Evolutionary conservation across 441 rosid species (phyloP), one percentile per base, ranked within the genome.

Genomic region (Biscutella laevigata): DNA sequence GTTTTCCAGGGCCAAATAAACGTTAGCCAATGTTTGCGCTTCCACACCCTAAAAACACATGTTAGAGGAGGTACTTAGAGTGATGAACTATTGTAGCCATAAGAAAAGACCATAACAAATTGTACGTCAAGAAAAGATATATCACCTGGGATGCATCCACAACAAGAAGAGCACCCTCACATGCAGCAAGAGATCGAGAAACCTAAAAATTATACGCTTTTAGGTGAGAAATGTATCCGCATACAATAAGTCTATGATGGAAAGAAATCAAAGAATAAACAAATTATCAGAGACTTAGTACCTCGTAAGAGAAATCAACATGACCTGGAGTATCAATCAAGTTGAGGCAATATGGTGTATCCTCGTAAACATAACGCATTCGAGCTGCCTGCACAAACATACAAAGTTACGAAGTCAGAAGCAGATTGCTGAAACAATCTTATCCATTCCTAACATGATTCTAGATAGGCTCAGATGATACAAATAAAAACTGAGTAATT

Each of bases 141-240:
- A 15, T 69, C 26, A 91, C 96, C 95, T 87, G 98, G 28, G 98
- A 88, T 64, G 98, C 95, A 77, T 91, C 98, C 59, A 91, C 96
- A 58, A 91, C 95, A 59, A 91, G 88, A 53, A 91, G 94, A 62
- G 98, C 98, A 70, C 98, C 98, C 80, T 91, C 98, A 41, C 98
- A 91, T 22, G 96, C 98, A 57, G 98, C 98, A 73, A 91, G 96
- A 45, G 98, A 91, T 66, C 98, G 86, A 22, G 98, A 91, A 60
- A 91, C 98, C 98, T 90, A 68, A 41, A 28, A 10, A 46, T 21
- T 33, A 37, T 47, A 53, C n/a, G 10, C 38, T 36, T 13, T 1
- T 21, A 14, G 20, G 37, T n/a, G n/a, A n/a, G n/a, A 14, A 25
- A 9, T 6, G 4, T 44, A 20, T n/a, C 35, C 20, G 10, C 26